Evolutionary conservation across 139 green algal species (phyloP), one percentile per base, ranked within the genome.

Genomic region (Ettlia oleoabundans): DNA sequence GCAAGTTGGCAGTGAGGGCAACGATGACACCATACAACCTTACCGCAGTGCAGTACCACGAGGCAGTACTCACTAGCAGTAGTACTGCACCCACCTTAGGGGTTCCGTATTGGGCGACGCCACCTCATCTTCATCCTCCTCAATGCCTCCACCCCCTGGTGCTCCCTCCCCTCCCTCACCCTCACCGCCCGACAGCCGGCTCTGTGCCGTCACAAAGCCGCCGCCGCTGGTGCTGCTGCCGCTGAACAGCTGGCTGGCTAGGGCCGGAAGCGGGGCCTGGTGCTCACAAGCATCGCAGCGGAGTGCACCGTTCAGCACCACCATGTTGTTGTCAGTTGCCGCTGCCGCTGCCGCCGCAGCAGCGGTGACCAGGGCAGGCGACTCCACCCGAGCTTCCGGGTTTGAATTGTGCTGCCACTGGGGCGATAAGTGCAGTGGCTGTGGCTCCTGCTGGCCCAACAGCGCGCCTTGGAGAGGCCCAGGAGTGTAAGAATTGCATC

Each of bases 391-490:
- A n/a, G n/a, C n/a, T n/a, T n/a, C n/a, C n/a, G n/a, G n/a, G n/a
- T n/a, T n/a, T n/a, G n/a, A n/a, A n/a, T n/a, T n/a, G n/a, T n/a
- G n/a, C n/a, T n/a, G n/a, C n/a, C n/a, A n/a, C n/a, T n/a, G n/a
- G n/a, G n/a, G n/a, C n/a, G n/a, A n/a, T n/a, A n/a, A n/a, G n/a
- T 58, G 47, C 47, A 58, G 47, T 19, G 30, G 63, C 63, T 69
- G 63, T 42, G n/a, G 24, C 67, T 53, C 24, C 8, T 80, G 52
- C 26, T 47, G 35, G 2, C 33, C 64, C 72, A 37, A 52, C 73
- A 80, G 73, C 35, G 33, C 73, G 6, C 37, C 33, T 35, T 51
- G 33, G 52, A 80, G 73, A 33, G 73, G 73, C 21, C 72, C 47
- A 0, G 72, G 72, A 24, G 47, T 28, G 51, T 76, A 62, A 30